Evolutionary conservation across 768 basidiomycete species (phyloP).

Genomic region (Tylopilus cervinicoccineus): DNA sequence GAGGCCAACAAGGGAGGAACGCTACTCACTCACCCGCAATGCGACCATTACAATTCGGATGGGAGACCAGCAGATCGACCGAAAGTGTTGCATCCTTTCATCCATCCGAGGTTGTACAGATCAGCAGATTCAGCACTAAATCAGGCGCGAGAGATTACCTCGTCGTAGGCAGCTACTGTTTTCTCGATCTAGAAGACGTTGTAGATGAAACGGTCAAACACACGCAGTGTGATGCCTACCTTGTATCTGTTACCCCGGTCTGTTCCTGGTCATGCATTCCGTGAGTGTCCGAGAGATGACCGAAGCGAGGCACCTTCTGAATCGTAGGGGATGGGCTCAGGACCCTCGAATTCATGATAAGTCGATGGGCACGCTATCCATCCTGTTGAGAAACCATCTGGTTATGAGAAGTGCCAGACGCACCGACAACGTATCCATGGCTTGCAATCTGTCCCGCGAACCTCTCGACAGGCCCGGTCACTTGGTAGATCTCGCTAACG

Average conservation of each 20-base stretch:
- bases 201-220: constrained; percentile 4
- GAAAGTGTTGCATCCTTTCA: constrained; percentile 72
- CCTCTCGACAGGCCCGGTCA: constrained; percentile 95
- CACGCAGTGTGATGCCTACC: constrained; percentile 35
- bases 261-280: constrained; percentile 48
- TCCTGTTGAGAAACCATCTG: constrained; percentile 1
- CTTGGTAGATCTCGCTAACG: constrained; percentile 88
- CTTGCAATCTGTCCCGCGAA: constrained; percentile 87
- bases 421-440: constrained; percentile 80
- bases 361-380: constrained; percentile 70
- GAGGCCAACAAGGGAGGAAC: background rate
- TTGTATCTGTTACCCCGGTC: constrained; percentile 94
- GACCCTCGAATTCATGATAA: constrained; percentile 91
- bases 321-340: constrained; percentile 87
- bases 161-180: constrained; percentile 81
- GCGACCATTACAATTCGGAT: constrained; percentile 85
- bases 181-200: constrained; percentile 72
- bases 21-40: constrained; percentile 60
- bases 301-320: constrained; percentile 53
- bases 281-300: constrained; percentile 1
- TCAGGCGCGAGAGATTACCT: constrained; percentile 42
- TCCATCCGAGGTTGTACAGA: background rate
- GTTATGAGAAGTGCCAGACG: constrained; percentile 19
- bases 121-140: background rate
- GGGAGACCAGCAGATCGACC: constrained; percentile 67